Conservation (phyloP, 2,329 filamentous ascomycete species). For the Colletotrichum sp. region DNA sequence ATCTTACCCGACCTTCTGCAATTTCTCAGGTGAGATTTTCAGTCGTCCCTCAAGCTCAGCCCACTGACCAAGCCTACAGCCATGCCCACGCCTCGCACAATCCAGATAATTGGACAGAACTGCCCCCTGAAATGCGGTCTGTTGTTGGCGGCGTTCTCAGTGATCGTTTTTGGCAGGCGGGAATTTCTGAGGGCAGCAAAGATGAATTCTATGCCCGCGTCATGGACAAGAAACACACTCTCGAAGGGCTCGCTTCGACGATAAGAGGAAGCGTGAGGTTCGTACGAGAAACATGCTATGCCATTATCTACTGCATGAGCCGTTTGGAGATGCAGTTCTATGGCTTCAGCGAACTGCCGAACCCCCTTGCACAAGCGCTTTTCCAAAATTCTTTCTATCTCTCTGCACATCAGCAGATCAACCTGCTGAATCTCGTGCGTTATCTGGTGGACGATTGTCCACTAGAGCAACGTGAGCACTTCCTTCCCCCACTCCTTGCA, state of each 20-base stretch:
- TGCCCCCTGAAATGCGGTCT: slow-evolving; percentile 76
- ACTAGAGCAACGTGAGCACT: slow-evolving; percentile 74
- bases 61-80: slow-evolving; percentile 41
- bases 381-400: slow-evolving; percentile 83
- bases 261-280: slow-evolving; percentile 88
- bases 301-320: slow-evolving; percentile 93
- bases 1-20: slow-evolving; percentile 88
- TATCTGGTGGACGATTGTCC: slow-evolving; percentile 94
- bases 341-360: slow-evolving; percentile 82
- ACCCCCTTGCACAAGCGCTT: slow-evolving; percentile 81
- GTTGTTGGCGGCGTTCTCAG: slow-evolving; percentile 85
- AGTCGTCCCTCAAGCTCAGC: not conserved
- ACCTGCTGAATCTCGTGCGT: slow-evolving; percentile 87
- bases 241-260: slow-evolving; percentile 93
- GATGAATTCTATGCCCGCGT: slow-evolving; percentile 97
- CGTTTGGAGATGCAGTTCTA: slow-evolving; percentile 89
- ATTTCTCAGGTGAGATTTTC: slow-evolving; percentile 68
- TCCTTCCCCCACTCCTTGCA: slow-evolving; percentile 83
- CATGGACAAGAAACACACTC: slow-evolving; percentile 83
- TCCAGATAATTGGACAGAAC: slow-evolving; percentile 78
- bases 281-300: slow-evolving; percentile 91
- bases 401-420: slow-evolving; percentile 91
- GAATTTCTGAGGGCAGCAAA: slow-evolving; percentile 93
- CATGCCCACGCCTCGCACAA: slow-evolving; percentile 94
- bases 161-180: slow-evolving; percentile 97